Evolutionary conservation across 371 early-diverging fungal genomes (phyloP).

Genomic region (Mortierella sp.): DNA sequence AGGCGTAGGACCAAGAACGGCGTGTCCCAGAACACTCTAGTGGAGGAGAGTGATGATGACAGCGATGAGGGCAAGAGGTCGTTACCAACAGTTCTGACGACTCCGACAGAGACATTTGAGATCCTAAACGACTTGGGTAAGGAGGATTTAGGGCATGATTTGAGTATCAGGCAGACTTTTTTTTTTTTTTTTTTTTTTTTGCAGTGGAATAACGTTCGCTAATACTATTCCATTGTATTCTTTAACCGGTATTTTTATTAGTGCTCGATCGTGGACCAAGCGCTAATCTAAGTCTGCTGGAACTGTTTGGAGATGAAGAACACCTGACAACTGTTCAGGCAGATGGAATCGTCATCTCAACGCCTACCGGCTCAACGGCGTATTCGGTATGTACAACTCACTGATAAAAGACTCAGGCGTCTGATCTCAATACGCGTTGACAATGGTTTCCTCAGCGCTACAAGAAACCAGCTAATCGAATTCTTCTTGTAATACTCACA

Average conservation of each 20-base stretch:
- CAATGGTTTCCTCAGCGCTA: too few species aligned
- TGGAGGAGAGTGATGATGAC: slow-evolving; percentile 36
- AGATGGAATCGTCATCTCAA: slow-evolving; percentile 92
- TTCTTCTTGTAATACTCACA: slow-evolving; percentile 32
- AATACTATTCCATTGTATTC: too few species aligned
- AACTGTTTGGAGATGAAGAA: slow-evolving; percentile 88
- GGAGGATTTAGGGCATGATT: not conserved
- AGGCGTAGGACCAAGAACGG: slow-evolving; percentile 16
- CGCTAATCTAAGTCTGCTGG: slow-evolving; percentile 88
- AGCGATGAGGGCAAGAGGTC: slow-evolving; percentile 15
- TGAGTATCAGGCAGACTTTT: too few species aligned
- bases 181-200: not conserved
- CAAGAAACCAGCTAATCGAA: not conserved
- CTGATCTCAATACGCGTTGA: too few species aligned
- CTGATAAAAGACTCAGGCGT: too few species aligned
- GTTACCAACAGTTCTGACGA: slow-evolving; percentile 38
- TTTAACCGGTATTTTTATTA: not conserved
- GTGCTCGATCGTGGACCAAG: slow-evolving; percentile 91
- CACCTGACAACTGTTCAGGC: slow-evolving; percentile 89
- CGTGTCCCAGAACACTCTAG: not conserved
- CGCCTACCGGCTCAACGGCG: slow-evolving; percentile 96
- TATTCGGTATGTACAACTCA: slow-evolving; percentile 84
- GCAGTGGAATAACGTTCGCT: not conserved
- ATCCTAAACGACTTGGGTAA: slow-evolving; percentile 77
- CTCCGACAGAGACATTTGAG: slow-evolving; percentile 62